These are phyloP conservation scores for Tolypocladium ophioglossoides DNA, from an alignment of 2,329 filamentous ascomycete genomes.

Conservation along the genomic window DNA sequence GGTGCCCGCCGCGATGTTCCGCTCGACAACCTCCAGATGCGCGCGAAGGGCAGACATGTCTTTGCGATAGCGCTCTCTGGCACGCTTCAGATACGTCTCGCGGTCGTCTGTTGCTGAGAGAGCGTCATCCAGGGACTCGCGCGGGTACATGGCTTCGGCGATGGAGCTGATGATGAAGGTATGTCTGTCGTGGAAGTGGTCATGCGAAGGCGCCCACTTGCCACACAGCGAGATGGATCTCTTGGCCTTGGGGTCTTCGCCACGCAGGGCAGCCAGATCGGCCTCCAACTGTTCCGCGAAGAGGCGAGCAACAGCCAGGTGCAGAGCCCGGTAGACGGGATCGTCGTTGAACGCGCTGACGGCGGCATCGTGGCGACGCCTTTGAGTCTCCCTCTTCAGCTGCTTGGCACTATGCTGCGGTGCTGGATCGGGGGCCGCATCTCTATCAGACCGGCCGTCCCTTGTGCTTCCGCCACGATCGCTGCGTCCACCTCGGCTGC, in stretches of 20 bases:
- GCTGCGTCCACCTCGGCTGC: not conserved
- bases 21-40: conserved; percentile 42
- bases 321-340: conserved; percentile 37
- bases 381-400: conserved; percentile 14
- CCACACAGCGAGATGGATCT: conserved; percentile 42
- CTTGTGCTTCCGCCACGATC: not conserved
- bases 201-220: conserved; percentile 49
- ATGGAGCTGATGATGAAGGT: conserved; percentile 47
- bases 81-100: conserved; percentile 40
- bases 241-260: conserved; percentile 26
- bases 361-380: conserved; percentile 28
- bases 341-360: conserved; percentile 30
- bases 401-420: not conserved
- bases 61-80: conserved; percentile 42
- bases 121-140: conserved; percentile 16
- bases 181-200: conserved; percentile 45
- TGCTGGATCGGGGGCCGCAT: not conserved
- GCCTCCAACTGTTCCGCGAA: conserved; percentile 43
- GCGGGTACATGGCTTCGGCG: conserved; percentile 41
- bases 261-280: conserved; percentile 32
- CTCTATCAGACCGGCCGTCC: not conserved
- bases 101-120: conserved; percentile 27
- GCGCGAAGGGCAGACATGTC: conserved; percentile 41
- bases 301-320: conserved; percentile 41
- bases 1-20: conserved; percentile 33